Base-by-base conservation (phyloP, 805 yeast species). In the Yamadazyma akitaensis region DNA sequence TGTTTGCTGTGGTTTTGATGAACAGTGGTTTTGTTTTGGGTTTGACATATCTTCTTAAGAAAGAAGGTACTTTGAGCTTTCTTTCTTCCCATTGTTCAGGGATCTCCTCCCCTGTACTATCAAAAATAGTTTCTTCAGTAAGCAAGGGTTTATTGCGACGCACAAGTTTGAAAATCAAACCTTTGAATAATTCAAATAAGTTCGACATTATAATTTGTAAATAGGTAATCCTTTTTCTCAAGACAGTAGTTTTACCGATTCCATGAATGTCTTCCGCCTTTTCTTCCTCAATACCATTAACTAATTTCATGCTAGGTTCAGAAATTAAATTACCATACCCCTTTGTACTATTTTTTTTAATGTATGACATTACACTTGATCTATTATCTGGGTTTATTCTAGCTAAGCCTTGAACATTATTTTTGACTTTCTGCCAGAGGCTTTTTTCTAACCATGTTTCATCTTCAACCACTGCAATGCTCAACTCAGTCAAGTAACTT, bases 401-500 rank as follows among this genome's bases (percentile, higher is more conserved):
- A 5, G 12, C 5, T 9, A 46, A 31, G 10, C 40, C 35, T 35
- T 44, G 36, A 37, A 49, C 35, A 42, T 53, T 47, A 36, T 26
- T 21, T 34, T 26, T 42, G 43, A 46, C 36, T 46, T 44, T 26
- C 13, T 53, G 48, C 65, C 63, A 60, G 30, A 62, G 48, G 37
- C 55, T 55, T 19, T 67, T 58, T 43, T 81, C 85, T 16, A 84
- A 49, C 79, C 83, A 85, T 0, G 87, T 84, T 12, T 68, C 62
- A 10, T 61, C 58, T n/a, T 79, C 79, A n/a, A 76, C 58, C 0
- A 63, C 58, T 2, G 85, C 65, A 13, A 72, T 58, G 21, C 80
- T 67, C 26, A 77, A 67, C 55, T 85, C 89, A 41, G 79, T 75
- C 35, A 82, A 75, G 59, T 83, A 85, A 51, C 85, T 81, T 26